These are phyloP conservation scores for Aspergillus japonicus DNA, from an alignment of 2,329 filamentous ascomycete genomes.

Conservation along the genomic window DNA sequence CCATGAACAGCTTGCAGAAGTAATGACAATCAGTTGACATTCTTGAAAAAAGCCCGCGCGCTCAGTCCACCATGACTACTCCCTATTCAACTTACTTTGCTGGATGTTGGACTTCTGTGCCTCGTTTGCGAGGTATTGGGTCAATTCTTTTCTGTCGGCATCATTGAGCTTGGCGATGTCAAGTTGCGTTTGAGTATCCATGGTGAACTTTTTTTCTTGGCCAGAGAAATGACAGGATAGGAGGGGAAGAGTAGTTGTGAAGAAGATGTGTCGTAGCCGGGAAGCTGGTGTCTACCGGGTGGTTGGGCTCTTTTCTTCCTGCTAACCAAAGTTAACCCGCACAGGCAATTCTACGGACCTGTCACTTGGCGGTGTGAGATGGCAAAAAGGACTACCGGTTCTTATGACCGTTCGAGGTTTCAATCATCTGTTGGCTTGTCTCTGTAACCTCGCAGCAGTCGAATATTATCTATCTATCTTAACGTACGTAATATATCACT, in stretches of 20 bases:
- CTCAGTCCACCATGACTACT: background rate
- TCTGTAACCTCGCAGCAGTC: too few relatives aligned
- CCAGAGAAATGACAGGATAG: background rate
- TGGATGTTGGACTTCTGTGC: conserved; percentile 69
- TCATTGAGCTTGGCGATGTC: conserved; percentile 75
- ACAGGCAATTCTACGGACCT: background rate
- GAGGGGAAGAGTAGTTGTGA: background rate
- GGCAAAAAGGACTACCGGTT: background rate
- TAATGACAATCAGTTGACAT: conserved; percentile 9
- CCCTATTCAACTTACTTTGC: conserved; percentile 41
- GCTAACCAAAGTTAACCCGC: background rate
- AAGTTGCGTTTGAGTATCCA: conserved; percentile 43
- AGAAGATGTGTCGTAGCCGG: background rate
- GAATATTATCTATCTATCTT: too few relatives aligned
- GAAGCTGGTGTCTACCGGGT: background rate
- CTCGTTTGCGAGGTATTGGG: conserved; percentile 81
- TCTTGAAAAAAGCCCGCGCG: background rate
- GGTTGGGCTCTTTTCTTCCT: background rate
- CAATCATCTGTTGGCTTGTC: background rate
- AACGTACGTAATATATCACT: too few relatives aligned
- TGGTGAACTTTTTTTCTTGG: conserved; percentile 17
- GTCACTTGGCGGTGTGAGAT: background rate
- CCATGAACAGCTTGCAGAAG: conserved; percentile 58
- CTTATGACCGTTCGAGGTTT: background rate
- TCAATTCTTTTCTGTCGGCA: conserved; percentile 81